Conservation (phyloP, 2,329 filamentous ascomycete species). For the Alternaria consortialis region DNA sequence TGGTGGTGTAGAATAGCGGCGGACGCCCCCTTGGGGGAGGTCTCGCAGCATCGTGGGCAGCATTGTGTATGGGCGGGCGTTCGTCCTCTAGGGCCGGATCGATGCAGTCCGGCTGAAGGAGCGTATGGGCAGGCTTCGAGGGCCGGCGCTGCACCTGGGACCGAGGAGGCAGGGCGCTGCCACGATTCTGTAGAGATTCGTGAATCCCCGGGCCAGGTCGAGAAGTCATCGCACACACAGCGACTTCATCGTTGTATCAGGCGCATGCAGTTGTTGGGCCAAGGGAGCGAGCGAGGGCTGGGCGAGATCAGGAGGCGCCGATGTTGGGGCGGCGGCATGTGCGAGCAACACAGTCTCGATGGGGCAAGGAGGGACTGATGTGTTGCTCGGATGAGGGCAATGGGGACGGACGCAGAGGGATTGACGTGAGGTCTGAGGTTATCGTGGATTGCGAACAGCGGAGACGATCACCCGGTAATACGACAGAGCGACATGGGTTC, state of each 20-base stretch:
- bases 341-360: slow-evolving; percentile 16
- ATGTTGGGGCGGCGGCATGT: slow-evolving; percentile 16
- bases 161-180: slow-evolving; percentile 42
- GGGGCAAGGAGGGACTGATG: slow-evolving; percentile 7
- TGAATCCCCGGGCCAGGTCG: slow-evolving; percentile 53
- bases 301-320: slow-evolving; percentile 15
- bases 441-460: slow-evolving; percentile 21
- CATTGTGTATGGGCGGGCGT: slow-evolving; percentile 35
- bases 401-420: neutral
- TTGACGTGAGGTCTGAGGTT: slow-evolving; percentile 21
- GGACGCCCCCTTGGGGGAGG: slow-evolving; percentile 46
- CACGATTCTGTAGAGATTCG: slow-evolving; percentile 50
- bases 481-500: slow-evolving; percentile 17
- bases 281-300: slow-evolving; percentile 27
- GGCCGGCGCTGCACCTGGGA: slow-evolving; percentile 40
- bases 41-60: slow-evolving; percentile 28
- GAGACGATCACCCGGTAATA: slow-evolving; percentile 21
- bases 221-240: slow-evolving; percentile 55
- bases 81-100: slow-evolving; percentile 46
- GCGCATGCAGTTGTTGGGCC: slow-evolving; percentile 35
- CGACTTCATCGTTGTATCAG: slow-evolving; percentile 51
- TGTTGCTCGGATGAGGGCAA: slow-evolving; percentile 18
- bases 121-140: slow-evolving; percentile 38
- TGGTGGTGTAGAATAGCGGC: slow-evolving; percentile 48
- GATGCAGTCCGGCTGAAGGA: slow-evolving; percentile 45